phyloP scores from a whole-genome alignment of 805 yeast genomes.

The Yueomyces sp. region DNA sequence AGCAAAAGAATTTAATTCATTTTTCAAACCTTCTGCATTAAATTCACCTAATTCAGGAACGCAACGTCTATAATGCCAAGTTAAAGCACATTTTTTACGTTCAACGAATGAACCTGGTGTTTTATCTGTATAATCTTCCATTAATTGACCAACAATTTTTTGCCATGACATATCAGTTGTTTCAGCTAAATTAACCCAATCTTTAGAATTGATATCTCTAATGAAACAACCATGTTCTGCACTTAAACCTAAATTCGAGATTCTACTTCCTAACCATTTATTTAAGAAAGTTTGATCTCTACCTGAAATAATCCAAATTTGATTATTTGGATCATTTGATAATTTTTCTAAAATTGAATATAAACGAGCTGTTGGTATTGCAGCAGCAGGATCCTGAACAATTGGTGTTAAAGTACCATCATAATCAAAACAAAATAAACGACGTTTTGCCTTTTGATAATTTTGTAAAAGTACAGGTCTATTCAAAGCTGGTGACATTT shows the following conservation, averaged over 20 bases:
- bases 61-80: conserved; percentile 95
- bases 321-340: conserved; percentile 64
- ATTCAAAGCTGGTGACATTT: conserved; percentile 72
- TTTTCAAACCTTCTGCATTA: conserved; percentile 65
- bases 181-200: conserved; percentile 80
- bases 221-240: conserved; percentile 98
- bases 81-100: conserved; percentile 80
- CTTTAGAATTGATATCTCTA: conserved; percentile 47
- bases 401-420: conserved; percentile 97
- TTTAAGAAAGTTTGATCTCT: conserved; percentile 85
- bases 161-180: conserved; percentile 92
- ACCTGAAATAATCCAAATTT: conserved; percentile 92
- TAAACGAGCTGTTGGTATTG: conserved; percentile 76
- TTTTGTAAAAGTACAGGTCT: conserved; percentile 46
- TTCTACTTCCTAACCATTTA: conserved; percentile 67
- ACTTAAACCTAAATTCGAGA: conserved; percentile 58
- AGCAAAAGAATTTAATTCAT: conserved; percentile 47
- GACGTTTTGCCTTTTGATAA: conserved; percentile 47
- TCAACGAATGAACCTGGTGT: conserved; percentile 89
- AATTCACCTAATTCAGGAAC: conserved; percentile 88
- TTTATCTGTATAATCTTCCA: conserved; percentile 62
- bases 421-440: conserved; percentile 85
- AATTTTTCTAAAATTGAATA: conserved; percentile 44
- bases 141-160: conserved; percentile 58
- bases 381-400: conserved; percentile 95